A percentile compares a stretch with the other conserved stretches of the same genome.
phyloP scores from a whole-genome alignment of 2,329 filamentous ascomycete genomes.

The Fusarium chaquense region DNA sequence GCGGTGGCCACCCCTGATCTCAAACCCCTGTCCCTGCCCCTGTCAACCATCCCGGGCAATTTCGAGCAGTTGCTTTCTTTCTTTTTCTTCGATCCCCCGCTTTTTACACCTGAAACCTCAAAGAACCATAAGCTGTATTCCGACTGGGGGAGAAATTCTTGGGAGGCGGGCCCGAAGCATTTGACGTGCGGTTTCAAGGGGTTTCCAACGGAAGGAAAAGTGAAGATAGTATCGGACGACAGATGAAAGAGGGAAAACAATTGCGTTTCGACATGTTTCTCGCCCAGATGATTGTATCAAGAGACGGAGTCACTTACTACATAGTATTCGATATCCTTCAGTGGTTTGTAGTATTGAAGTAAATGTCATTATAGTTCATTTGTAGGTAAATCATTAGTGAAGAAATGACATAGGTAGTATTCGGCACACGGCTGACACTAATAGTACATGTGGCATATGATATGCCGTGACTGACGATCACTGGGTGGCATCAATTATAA shows the following conservation, averaged over 20 bases:
- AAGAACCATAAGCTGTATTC: slow-evolving; percentile 13
- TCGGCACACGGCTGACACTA: neutral
- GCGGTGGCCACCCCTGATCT: neutral
- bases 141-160: slow-evolving; percentile 35
- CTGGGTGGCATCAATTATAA: slow-evolving; percentile 2
- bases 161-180: neutral
- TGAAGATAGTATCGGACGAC: slow-evolving; percentile 7
- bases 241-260: slow-evolving; percentile 10
- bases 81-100: slow-evolving; percentile 4
- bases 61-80: neutral
- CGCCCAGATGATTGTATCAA: slow-evolving; percentile 4
- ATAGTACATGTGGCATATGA: neutral
- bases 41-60: neutral
- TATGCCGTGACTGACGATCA: neutral
- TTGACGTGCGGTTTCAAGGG: slow-evolving; percentile 27
- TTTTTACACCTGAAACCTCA: slow-evolving; percentile 37
- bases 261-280: slow-evolving; percentile 28
- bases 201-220: neutral
- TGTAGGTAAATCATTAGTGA: neutral
- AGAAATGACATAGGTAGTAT: neutral
- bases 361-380: neutral
- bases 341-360: neutral
- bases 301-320: slow-evolving; percentile 2
- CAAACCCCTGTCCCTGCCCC: neutral
- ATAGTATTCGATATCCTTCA: neutral